phyloP scores from a whole-genome alignment of 495 filamentous ascomycete species.

The Trichoderma virens region DNA sequence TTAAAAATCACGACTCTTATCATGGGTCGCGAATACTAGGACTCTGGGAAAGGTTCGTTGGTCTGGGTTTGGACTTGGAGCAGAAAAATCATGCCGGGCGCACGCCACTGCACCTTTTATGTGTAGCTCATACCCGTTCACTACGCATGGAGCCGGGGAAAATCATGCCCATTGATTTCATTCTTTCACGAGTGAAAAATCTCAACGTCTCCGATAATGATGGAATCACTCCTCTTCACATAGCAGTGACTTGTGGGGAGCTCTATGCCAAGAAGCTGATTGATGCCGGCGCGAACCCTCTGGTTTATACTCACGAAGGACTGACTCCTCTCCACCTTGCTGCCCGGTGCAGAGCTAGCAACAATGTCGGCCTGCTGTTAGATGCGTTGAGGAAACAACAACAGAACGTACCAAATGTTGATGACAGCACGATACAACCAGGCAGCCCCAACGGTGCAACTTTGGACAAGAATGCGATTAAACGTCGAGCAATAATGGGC shows the following conservation, averaged over 20 bases:
- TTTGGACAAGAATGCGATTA: neutral
- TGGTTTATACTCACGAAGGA: constrained; percentile 21
- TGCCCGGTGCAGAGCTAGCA: constrained; percentile 25
- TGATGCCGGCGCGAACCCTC: constrained; percentile 24
- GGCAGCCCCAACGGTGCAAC: neutral
- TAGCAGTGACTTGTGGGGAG: neutral
- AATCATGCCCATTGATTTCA: neutral
- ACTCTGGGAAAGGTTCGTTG: neutral
- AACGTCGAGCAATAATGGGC: neutral
- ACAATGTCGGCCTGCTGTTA: constrained; percentile 32
- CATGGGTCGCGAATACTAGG: neutral
- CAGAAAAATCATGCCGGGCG: constrained; percentile 7
- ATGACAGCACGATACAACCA: neutral
- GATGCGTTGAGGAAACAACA: constrained; percentile 17
- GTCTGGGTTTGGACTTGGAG: constrained; percentile 6
- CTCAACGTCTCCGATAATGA: neutral
- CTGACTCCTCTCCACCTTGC: constrained; percentile 35
- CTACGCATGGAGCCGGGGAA: neutral
- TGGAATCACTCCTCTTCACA: constrained; percentile 4
- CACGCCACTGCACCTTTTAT: constrained; percentile 9
- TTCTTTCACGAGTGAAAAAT: neutral
- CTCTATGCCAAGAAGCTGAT: constrained; percentile 24
- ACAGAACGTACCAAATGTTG: neutral
- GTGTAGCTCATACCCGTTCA: neutral
- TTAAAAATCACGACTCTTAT: neutral